Evolutionary conservation across 768 basidiomycete genomes (phyloP).

Genomic region (Tricholoma flavovirens): DNA sequence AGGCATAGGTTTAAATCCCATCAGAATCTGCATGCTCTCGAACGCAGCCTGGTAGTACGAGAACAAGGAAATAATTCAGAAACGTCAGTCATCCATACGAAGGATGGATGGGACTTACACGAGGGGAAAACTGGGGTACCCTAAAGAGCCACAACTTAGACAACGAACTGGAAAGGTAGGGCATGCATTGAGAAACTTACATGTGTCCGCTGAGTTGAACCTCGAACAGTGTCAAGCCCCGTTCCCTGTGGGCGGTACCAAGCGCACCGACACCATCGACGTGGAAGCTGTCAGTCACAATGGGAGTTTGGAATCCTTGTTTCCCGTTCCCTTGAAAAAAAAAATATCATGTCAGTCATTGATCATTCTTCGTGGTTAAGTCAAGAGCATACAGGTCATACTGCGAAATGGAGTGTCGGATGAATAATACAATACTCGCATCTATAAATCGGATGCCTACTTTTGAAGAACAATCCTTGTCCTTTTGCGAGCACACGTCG

Average conservation of each 20-base stretch:
- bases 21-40: slow-evolving; percentile 62
- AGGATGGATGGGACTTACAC: slow-evolving; percentile 34
- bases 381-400: slow-evolving; percentile 35
- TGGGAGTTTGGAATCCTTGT: slow-evolving; percentile 73
- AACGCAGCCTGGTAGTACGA: slow-evolving; percentile 55
- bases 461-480: slow-evolving; percentile 62
- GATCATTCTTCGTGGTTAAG: not conserved
- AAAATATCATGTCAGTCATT: not conserved
- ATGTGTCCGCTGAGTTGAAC: slow-evolving; percentile 69
- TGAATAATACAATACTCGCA: not conserved
- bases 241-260: slow-evolving; percentile 60
- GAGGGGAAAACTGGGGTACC: slow-evolving; percentile 63
- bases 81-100: not conserved
- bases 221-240: slow-evolving; percentile 63
- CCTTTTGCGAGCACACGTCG: slow-evolving; percentile 21
- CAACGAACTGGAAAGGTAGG: not conserved
- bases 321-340: slow-evolving; percentile 42
- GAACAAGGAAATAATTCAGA: not conserved
- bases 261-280: slow-evolving; percentile 66
- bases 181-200: slow-evolving; percentile 30
- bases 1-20: slow-evolving; percentile 54
- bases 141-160: slow-evolving; percentile 22
- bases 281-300: slow-evolving; percentile 58
- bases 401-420: slow-evolving; percentile 15
- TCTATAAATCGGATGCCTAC: slow-evolving; percentile 27